These are phyloP conservation scores for Hypoxylon sp. DNA, from an alignment of 2,329 filamentous ascomycete genomes.

Conservation along the genomic window DNA sequence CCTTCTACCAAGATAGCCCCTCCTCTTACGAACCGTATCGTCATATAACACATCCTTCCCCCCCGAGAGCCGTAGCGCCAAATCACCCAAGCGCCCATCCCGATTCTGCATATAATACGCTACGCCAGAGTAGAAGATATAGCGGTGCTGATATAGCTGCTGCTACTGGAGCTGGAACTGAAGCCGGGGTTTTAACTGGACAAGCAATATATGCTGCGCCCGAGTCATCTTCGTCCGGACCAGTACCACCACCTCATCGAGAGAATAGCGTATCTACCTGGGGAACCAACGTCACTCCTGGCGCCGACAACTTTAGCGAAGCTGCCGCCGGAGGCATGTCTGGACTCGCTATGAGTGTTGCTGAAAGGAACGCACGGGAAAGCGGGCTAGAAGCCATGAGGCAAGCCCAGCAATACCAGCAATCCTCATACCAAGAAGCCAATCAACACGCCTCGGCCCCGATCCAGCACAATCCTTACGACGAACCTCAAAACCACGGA, in stretches of 20 bases:
- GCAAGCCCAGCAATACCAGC: conserved; percentile 53
- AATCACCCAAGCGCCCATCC: conserved; percentile 54
- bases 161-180: conserved; percentile 44
- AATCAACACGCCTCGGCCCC: conserved; percentile 41
- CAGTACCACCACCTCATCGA: conserved; percentile 52
- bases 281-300: conserved; percentile 68
- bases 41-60: conserved; percentile 38
- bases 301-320: conserved; percentile 77
- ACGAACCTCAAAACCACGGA: conserved; percentile 42
- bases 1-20: conserved; percentile 44
- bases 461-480: conserved; percentile 42
- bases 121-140: conserved; percentile 56
- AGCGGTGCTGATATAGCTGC: conserved; percentile 47
- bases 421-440: conserved; percentile 42
- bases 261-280: conserved; percentile 44
- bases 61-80: conserved; percentile 32
- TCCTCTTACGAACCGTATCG: conserved; percentile 44
- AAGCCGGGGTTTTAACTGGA: conserved; percentile 46
- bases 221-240: conserved; percentile 46
- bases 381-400: conserved; percentile 75
- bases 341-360: conserved; percentile 76
- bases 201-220: conserved; percentile 37
- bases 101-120: conserved; percentile 57
- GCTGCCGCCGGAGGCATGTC: conserved; percentile 76
- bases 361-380: conserved; percentile 74